These are phyloP conservation scores for Dendrobium catenatum DNA, from an alignment of 106 monocot genomes.

Conservation along the genomic window DNA sequence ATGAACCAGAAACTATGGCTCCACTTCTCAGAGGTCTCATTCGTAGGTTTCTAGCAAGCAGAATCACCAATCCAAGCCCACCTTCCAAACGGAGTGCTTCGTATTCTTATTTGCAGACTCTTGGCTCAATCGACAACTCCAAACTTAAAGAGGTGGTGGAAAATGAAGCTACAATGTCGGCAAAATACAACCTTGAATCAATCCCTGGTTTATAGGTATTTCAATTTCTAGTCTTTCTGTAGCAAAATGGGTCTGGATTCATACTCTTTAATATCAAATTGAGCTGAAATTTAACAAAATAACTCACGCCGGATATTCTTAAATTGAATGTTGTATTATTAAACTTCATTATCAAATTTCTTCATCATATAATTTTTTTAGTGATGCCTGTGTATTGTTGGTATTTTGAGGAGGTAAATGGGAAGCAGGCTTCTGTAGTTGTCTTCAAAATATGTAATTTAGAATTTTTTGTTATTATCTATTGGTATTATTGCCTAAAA, in stretches of 20 bases:
- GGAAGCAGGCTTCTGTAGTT: neutral
- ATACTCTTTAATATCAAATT: neutral
- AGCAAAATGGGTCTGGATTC: neutral
- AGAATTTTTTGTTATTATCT: neutral
- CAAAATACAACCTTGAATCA: slow-evolving; percentile 76
- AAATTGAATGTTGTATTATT: too few species aligned
- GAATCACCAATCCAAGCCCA: slow-evolving; percentile 79
- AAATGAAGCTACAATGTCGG: slow-evolving; percentile 21
- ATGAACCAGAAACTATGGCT: slow-evolving; percentile 96
- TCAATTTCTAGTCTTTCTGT: neutral
- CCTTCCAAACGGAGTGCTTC: slow-evolving; percentile 37
- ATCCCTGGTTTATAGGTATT: slow-evolving; percentile 69
- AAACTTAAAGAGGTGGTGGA: slow-evolving; percentile 19
- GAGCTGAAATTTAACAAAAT: neutral
- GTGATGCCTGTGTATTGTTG: neutral
- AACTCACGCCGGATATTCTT: too few species aligned
- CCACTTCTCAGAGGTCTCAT: slow-evolving; percentile 85
- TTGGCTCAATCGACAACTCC: slow-evolving; percentile 32
- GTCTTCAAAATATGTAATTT: neutral
- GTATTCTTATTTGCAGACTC: slow-evolving; percentile 48
- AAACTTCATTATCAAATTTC: too few species aligned
- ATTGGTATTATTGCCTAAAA: neutral
- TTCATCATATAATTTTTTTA: neutral
- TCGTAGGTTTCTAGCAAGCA: slow-evolving; percentile 82
- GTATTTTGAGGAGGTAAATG: too few species aligned